Percentiles rank a stretch among this genome's conserved stretches.
phyloP scores from a whole-genome alignment of 2,329 filamentous ascomycete genomes.

The Dothiorella sarmentorum region DNA sequence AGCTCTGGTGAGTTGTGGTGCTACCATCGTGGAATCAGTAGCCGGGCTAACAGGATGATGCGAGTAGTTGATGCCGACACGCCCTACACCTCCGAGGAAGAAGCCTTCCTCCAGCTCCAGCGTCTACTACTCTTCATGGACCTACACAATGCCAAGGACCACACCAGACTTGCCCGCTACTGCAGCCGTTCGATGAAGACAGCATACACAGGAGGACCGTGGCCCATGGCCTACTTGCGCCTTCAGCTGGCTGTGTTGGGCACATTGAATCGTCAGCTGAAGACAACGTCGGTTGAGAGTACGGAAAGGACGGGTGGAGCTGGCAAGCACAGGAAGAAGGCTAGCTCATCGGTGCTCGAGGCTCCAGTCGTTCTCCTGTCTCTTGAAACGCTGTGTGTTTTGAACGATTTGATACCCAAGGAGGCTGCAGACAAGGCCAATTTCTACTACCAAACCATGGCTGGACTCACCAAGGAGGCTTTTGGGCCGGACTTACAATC shows the following conservation, averaged over 20 bases:
- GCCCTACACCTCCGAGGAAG: conserved; percentile 37
- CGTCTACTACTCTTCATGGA: conserved; percentile 45
- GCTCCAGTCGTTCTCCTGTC: conserved; percentile 1
- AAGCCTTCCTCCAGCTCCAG: conserved; percentile 41
- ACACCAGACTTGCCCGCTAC: conserved; percentile 40
- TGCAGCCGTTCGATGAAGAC: conserved; percentile 37
- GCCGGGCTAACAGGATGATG: not conserved
- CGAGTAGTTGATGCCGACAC: conserved; percentile 11
- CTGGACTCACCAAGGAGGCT: not conserved
- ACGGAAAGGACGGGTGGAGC: conserved; percentile 21
- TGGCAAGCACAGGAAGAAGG: not conserved
- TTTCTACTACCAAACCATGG: conserved; percentile 29
- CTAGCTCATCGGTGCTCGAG: not conserved
- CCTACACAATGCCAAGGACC: conserved; percentile 36
- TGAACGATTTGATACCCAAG: conserved; percentile 32
- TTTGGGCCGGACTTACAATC: not conserved
- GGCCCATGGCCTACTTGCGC: conserved; percentile 42
- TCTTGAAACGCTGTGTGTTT: conserved; percentile 26
- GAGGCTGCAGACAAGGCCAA: conserved; percentile 32
- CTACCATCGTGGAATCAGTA: not conserved
- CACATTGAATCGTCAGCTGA: conserved; percentile 29
- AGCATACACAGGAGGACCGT: conserved; percentile 30
- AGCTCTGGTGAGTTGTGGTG: conserved; percentile 19
- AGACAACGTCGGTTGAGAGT: not conserved
- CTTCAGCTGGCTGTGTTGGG: conserved; percentile 40